Percentiles rank a stretch among this genome's conserved stretches.
phyloP scores from a whole-genome alignment of 208 protist genomes.

The Acanthamoeba castellanii region DNA sequence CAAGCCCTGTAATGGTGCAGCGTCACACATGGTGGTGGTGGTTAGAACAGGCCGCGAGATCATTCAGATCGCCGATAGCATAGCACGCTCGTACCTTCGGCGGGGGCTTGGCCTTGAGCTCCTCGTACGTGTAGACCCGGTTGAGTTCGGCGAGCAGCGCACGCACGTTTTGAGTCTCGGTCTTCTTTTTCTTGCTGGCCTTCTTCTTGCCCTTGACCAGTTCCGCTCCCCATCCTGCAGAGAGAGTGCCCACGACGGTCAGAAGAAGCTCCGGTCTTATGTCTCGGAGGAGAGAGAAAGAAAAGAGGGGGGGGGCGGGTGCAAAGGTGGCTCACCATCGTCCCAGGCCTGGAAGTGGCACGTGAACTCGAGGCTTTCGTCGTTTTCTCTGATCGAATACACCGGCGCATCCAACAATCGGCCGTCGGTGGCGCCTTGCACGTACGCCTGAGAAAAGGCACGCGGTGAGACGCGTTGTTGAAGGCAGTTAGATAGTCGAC shows the following conservation, averaged over 20 bases:
- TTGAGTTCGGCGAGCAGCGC: constrained; percentile 18
- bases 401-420: constrained; percentile 52
- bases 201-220: constrained; percentile 22
- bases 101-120: constrained; percentile 60
- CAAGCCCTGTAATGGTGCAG: neutral
- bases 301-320: neutral
- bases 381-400: constrained; percentile 33
- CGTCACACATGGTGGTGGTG: neutral
- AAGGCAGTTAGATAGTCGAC: too few relatives aligned
- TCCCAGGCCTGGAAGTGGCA: constrained; percentile 76
- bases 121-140: constrained; percentile 45
- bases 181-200: constrained; percentile 28
- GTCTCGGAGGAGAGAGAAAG: neutral
- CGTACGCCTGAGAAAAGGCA: constrained; percentile 24
- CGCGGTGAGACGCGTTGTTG: neutral
- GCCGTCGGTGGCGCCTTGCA: constrained; percentile 60
- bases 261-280: neutral
- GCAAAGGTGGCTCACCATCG: neutral
- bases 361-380: constrained; percentile 66
- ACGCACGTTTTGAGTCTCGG: constrained; percentile 57
- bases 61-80: neutral
- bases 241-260: neutral
- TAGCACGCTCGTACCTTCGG: neutral
- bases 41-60: neutral
- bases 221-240: constrained; percentile 25